Base-by-base conservation (phyloP, 306 rosid genomes). In the Quercus gilva region DNA sequence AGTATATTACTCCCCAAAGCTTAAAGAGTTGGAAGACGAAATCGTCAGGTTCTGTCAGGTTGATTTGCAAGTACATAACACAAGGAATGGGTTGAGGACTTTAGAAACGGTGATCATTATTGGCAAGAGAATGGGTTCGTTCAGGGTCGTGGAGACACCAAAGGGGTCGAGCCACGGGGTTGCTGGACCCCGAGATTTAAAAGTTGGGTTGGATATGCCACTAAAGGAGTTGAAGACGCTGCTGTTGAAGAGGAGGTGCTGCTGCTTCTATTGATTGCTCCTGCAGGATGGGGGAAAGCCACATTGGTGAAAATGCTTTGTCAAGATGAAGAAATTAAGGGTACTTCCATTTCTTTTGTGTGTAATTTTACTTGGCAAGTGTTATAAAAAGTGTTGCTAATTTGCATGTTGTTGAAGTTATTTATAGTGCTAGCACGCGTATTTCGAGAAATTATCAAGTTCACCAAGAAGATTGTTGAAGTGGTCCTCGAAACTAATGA, bases 251-350 rank as follows among this genome's bases (percentile, higher is more conserved):
- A 73, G 23, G 83, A 20, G 5, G 77, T 15, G 3, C 70, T 86
- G 26, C 1, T 72, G 19, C 4, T 83, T 1, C 65, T 71, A 41
- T 51, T 90, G 65, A 88, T 88, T 29, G 94, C 85, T 49, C 65
- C 81, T 8, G 86, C 84, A 0, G 94, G 94, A 35, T 81, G 74
- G 2, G 92, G 92, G 28, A 90, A 90, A 79, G 81, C 90, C 26
- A 88, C 94, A 5, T 52, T 88, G 77, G 94, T 86, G 14, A 61
- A 51, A 2, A 61, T 56, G 81, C 75, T 90, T 8, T 88, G 88
- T 57, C 76, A 76, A 41, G 88, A 88, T 69, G 31, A 77, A 19
- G 65, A 90, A 29, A 67, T 85, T 31, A 75, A 55, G 64, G 89
- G 91, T 86, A 83, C 7, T 59, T 56, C 61, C 7, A 6, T 21